Base-by-base conservation (phyloP, 768 basidiomycete genomes). In the Tricholoma flavovirens region DNA sequence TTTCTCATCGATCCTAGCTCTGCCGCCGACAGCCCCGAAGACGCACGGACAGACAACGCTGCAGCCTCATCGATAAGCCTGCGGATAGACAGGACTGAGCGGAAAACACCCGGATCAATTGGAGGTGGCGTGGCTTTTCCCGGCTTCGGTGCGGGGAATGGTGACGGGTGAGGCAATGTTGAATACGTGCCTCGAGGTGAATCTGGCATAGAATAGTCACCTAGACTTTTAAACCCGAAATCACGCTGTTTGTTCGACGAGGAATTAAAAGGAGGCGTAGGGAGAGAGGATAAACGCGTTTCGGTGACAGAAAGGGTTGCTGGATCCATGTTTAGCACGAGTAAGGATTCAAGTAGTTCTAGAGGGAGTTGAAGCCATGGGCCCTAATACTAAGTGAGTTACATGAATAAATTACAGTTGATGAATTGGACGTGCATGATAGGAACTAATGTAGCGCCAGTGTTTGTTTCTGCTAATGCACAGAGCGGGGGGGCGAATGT, bases 391-490 rank as follows among this genome's bases (percentile, higher is more conserved):
- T 59, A 49, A 46, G 55, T 65, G 52, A 64, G 62, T 33, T 57
- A 33, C 17, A 55, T 57, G 38, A 64, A 51, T 46, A 36, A 40
- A 19, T 60, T 50, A 53, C 33, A 17, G 50, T 22, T 55, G 30
- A 46, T 24, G 32, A 24, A 50, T 56, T 33, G 54, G 48, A 83
- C 86, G 57, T 73, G 91, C 90, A 69, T 92, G 90, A 68, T 90
- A 93, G 21, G 91, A 91, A 71, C 88, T 91, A 72, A 94, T 93
- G 65, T 93, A 93, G 26, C 86, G 83, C 93, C 92, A 93, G 65
- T 95, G 93, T 69, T 95, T 95, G 75, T 94, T 93, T 61, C 93
- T 82, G 72, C 88, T 90, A 63, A 95, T 94, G 68, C 88, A 90
- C 3, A 94, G 79, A 33, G 88, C 83, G 0, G 86, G 78, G 14